A percentile compares a stretch with the other conserved stretches of the same genome.
These are phyloP conservation scores for Fibroporia radiculosa DNA, from an alignment of 768 basidiomycete genomes.

Conservation along the genomic window DNA sequence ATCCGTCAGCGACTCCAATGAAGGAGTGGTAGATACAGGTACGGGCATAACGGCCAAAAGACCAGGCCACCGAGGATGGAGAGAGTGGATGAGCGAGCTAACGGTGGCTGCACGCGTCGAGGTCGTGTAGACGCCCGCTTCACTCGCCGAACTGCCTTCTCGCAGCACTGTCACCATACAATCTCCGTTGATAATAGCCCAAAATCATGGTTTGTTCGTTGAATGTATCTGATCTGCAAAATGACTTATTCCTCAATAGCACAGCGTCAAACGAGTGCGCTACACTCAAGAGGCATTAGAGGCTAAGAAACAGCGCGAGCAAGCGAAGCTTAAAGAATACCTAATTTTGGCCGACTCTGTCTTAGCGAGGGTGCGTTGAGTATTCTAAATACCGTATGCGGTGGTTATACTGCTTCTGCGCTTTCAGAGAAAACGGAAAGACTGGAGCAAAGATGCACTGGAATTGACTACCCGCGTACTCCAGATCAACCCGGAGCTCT, in stretches of 20 bases:
- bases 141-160: no score
- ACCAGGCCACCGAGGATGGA: no score
- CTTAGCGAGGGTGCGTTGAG: conserved; percentile 44
- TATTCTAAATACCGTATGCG: not conserved
- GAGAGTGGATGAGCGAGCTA: no score
- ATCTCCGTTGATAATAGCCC: no score
- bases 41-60: no score
- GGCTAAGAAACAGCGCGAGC: conserved; percentile 63
- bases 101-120: no score
- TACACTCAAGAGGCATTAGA: conserved; percentile 55
- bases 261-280: conserved; percentile 58
- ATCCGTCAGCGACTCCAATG: conserved; percentile 44
- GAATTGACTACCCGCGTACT: conserved; percentile 71
- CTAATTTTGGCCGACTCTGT: conserved; percentile 56
- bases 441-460: conserved; percentile 71
- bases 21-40: conserved; percentile 41
- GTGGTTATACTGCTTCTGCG: conserved; percentile 4
- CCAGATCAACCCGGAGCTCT: conserved; percentile 88
- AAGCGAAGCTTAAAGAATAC: conserved; percentile 71
- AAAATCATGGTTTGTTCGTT: no score
- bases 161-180: no score
- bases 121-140: no score
- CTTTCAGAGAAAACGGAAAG: conserved; percentile 55
- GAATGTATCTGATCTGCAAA: no score
- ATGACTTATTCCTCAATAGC: conserved; percentile 33